These are phyloP conservation scores for Cymbopogon citratus DNA, from an alignment of 176 grass and related monocot genomes.

Conservation along the genomic window DNA sequence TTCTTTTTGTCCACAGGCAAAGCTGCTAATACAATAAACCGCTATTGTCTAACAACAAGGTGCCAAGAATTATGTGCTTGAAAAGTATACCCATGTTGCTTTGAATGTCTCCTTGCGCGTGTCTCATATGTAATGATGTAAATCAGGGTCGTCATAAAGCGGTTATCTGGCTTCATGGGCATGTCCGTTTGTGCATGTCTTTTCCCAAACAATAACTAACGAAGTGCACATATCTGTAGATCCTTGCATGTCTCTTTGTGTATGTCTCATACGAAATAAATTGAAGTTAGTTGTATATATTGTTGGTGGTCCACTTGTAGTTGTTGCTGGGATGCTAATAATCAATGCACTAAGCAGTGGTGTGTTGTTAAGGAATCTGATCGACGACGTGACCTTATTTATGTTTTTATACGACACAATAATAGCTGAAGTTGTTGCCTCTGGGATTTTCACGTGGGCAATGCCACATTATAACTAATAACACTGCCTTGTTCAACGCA, in stretches of 20 bases:
- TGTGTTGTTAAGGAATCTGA: constrained; percentile 20
- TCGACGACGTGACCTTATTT: neutral
- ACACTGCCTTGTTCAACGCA: neutral
- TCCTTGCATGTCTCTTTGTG: constrained; percentile 25
- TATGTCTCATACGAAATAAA: constrained; percentile 31
- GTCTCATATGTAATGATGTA: constrained; percentile 13
- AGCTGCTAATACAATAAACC: constrained; percentile 30
- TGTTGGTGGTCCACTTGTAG: constrained; percentile 6
- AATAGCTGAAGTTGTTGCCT: constrained; percentile 14
- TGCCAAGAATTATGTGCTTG: constrained; percentile 9
- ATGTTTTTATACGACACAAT: neutral
- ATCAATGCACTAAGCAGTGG: constrained; percentile 16
- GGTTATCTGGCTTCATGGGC: constrained; percentile 24
- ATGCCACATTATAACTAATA: neutral
- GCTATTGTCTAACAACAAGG: constrained; percentile 12
- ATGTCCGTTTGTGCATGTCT: constrained; percentile 37
- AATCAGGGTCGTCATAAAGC: constrained; percentile 28
- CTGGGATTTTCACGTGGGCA: neutral
- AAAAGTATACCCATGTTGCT: neutral
- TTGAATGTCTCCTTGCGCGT: constrained; percentile 18
- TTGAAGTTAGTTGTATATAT: neutral
- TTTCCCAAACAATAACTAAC: constrained; percentile 5
- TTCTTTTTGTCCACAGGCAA: constrained; percentile 16
- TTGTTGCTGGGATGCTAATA: neutral
- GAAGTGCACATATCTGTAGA: neutral